Percentiles rank a stretch among this genome's conserved stretches.
phyloP scores from a whole-genome alignment of 73 alveolate genomes.

The Paramecium caudatum region DNA sequence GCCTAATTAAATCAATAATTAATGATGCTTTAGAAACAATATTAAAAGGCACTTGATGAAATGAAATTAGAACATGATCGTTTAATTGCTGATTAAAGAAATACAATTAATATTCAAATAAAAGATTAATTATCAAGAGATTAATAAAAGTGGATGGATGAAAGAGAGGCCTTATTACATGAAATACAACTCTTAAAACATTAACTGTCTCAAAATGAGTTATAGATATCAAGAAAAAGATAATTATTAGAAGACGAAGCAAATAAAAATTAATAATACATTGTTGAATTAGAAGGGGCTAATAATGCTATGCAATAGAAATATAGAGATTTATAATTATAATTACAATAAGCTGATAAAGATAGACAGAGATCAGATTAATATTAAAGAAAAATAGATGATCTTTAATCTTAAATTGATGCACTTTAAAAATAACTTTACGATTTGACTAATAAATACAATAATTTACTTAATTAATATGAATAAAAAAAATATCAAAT shows the following conservation, averaged over 20 bases:
- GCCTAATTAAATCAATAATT: background rate
- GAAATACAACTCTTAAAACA: background rate
- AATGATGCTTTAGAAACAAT: background rate
- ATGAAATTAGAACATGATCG: background rate
- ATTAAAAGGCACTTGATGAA: background rate
- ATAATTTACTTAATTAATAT: background rate
- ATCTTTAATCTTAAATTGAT: background rate
- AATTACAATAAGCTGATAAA: background rate
- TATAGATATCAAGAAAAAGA: background rate
- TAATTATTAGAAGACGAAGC: background rate
- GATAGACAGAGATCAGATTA: background rate
- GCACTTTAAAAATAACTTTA: background rate
- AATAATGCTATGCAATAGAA: background rate
- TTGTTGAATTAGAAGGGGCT: background rate
- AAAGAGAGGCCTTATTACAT: background rate
- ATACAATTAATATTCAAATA: background rate
- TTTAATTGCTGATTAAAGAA: background rate
- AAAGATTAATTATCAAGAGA: constrained; percentile 10
- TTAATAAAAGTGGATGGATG: background rate
- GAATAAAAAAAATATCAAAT: background rate
- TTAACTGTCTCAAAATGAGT: background rate
- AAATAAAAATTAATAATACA: background rate
- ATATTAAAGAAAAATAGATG: background rate
- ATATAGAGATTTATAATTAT: background rate
- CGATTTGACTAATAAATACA: background rate